Evolutionary conservation across 2,329 filamentous ascomycete species (phyloP).

Genomic region (Oidium heveae): DNA sequence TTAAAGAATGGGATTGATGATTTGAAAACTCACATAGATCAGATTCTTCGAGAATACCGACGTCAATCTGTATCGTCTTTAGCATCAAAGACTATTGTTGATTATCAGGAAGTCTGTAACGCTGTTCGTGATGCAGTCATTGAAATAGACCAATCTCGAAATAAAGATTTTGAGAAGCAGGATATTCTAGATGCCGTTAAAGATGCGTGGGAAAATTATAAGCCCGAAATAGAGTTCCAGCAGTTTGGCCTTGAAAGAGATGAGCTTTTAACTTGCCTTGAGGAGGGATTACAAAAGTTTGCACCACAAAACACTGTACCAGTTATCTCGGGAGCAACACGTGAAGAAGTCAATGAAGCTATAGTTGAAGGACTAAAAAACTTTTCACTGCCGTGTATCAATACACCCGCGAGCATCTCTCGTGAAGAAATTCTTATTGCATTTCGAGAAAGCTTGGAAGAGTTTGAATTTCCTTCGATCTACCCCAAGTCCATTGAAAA

Average conservation of each 20-base stretch:
- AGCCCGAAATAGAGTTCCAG: slow-evolving; percentile 75
- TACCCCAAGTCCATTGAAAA: slow-evolving; percentile 28
- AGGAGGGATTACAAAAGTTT: slow-evolving; percentile 64
- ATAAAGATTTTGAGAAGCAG: slow-evolving; percentile 39
- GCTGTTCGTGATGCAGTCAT: slow-evolving; percentile 51
- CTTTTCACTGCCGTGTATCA: slow-evolving; percentile 48
- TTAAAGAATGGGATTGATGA: slow-evolving; percentile 60
- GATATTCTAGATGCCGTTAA: slow-evolving; percentile 69
- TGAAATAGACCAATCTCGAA: slow-evolving; percentile 26
- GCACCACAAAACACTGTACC: slow-evolving; percentile 18
- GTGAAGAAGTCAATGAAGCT: slow-evolving; percentile 64
- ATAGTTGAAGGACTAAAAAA: slow-evolving; percentile 69
- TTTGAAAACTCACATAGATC: slow-evolving; percentile 63
- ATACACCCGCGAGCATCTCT: slow-evolving; percentile 43
- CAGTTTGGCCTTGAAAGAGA: slow-evolving; percentile 78
- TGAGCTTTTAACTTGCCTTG: slow-evolving; percentile 66
- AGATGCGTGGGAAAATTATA: slow-evolving; percentile 84
- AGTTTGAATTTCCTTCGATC: slow-evolving; percentile 45
- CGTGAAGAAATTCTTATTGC: slow-evolving; percentile 64
- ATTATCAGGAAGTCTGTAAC: slow-evolving; percentile 68
- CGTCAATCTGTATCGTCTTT: slow-evolving; percentile 39
- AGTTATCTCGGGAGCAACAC: slow-evolving; percentile 33
- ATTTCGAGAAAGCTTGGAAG: slow-evolving; percentile 66
- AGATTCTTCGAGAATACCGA: slow-evolving; percentile 50
- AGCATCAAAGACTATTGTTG: slow-evolving; percentile 36